phyloP scores from a whole-genome alignment of 2,329 filamentous ascomycete genomes.

The Talaromyces islandicus region DNA sequence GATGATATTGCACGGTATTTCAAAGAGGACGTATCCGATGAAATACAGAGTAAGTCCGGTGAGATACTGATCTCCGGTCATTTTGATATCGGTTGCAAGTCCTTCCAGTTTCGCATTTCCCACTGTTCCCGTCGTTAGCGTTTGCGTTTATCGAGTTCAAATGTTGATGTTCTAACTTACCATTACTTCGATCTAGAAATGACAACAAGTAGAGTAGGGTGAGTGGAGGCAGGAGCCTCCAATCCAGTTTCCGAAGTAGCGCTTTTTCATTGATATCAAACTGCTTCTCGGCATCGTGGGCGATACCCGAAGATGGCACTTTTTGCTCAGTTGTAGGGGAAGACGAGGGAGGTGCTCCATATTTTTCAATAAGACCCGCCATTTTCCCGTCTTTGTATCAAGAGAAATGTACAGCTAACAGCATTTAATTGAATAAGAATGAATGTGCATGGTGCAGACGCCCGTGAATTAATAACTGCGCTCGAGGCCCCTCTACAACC shows the following conservation, averaged over 20 bases:
- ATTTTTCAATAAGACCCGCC: neutral
- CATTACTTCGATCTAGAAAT: constrained; percentile 39
- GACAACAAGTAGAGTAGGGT: constrained; percentile 40
- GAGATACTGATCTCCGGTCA: constrained; percentile 64
- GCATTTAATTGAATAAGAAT: neutral
- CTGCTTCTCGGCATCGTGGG: neutral
- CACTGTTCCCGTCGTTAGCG: neutral
- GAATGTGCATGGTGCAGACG: neutral
- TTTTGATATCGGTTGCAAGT: constrained; percentile 54
- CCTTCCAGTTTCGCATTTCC: constrained; percentile 66
- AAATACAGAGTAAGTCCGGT: constrained; percentile 55
- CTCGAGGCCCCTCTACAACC: neutral
- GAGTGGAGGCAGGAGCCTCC: constrained; percentile 37
- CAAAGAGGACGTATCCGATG: constrained; percentile 22
- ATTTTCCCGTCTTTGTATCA: neutral
- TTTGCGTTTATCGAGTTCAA: neutral
- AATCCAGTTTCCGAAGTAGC: constrained; percentile 40
- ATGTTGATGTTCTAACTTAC: neutral
- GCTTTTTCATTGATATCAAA: neutral
- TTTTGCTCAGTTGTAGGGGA: neutral
- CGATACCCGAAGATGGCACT: neutral
- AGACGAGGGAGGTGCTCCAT: neutral
- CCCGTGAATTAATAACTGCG: neutral
- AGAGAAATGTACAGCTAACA: neutral
- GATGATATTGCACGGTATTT: constrained; percentile 24